Evolutionary conservation across 768 basidiomycete genomes (phyloP), one percentile per base, ranked within the genome.

Genomic region (Boletus edulis): DNA sequence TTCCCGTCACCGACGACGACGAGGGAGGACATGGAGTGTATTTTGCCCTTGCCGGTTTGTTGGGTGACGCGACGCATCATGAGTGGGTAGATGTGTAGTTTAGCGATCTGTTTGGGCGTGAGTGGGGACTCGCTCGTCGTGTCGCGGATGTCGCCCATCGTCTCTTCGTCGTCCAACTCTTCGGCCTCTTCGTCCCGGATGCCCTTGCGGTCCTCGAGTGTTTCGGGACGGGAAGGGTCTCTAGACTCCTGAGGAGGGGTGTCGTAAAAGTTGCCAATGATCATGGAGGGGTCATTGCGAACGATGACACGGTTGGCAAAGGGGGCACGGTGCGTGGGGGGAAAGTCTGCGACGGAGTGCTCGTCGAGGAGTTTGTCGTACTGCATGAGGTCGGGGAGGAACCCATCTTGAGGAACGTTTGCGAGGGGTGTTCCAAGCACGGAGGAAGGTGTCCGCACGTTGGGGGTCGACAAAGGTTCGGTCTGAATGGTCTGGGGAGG

Each of bases 21-120:
- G 59, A 90, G 79, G 38, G 76, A 74, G 49, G 82, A 82, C 49
- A 78, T 70, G 17, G 84, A 80, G 27, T 81, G 77, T 57, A 89
- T 87, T 67, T 93, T 96, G 14, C 97, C 97, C 73, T 98, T 98
- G 52, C 89, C 87, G 0, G 94, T 98, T 79, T 98, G 95, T 57
- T 92, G 88, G 5, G 83, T 84, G 62, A 95, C 87, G 40, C 84
- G 75, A 7, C 85, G 80, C 58, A 56, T 60, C 57, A 82, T 56
- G 54, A 81, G 70, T 0, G 75, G 59, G 57, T 76, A 78, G 20
- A 69, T 58, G 59, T 78, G 73, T 31, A 80, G 64, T 29, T 66
- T 63, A n/a, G 62, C 53, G 48, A 72, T 56, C 24, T 76, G 66
- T 14, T 38, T 14, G 9, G 58, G 56, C 3, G 55, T 50, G 51